phyloP scores from a whole-genome alignment of 1,139 yeast genomes.

The Hansenula lynferdii region DNA sequence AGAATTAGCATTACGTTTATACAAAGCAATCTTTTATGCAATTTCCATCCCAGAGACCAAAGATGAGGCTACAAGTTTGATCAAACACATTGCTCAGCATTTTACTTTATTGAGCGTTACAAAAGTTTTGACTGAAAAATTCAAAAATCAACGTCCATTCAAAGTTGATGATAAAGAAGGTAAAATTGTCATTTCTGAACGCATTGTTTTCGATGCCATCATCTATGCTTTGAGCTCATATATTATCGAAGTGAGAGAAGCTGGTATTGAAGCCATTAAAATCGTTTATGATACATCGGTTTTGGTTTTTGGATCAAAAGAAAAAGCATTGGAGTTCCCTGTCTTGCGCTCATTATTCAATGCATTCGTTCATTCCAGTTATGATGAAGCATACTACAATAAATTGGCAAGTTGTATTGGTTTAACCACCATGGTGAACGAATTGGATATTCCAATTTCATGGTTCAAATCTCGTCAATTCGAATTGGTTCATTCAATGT shows the following conservation, averaged over 20 bases:
- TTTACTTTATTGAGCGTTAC: constrained; percentile 74
- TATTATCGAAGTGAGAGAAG: constrained; percentile 60
- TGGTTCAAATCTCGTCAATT: constrained; percentile 79
- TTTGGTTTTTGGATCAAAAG: constrained; percentile 60
- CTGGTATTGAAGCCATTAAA: constrained; percentile 66
- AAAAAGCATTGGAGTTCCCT: constrained; percentile 66
- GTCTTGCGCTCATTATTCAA: constrained; percentile 74
- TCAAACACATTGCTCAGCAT: constrained; percentile 71
- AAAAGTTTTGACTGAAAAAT: constrained; percentile 64
- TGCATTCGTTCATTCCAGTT: constrained; percentile 85
- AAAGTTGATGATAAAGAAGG: constrained; percentile 81
- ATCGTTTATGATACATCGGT: constrained; percentile 58
- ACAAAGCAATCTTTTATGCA: constrained; percentile 71
- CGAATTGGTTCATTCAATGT: constrained; percentile 80
- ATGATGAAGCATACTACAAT: constrained; percentile 78
- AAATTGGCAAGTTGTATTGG: constrained; percentile 92
- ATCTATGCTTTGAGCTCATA: constrained; percentile 79
- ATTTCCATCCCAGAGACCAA: constrained; percentile 69
- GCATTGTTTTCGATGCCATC: constrained; percentile 68
- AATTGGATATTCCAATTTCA: constrained; percentile 57
- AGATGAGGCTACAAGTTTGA: constrained; percentile 58
- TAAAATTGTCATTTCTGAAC: constrained; percentile 60
- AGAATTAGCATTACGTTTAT: constrained; percentile 37
- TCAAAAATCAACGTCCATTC: constrained; percentile 67
- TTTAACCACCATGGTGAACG: constrained; percentile 64